These are phyloP conservation scores for Meyerozyma carpophila DNA, from an alignment of 1,139 yeast species.

Conservation along the genomic window DNA sequence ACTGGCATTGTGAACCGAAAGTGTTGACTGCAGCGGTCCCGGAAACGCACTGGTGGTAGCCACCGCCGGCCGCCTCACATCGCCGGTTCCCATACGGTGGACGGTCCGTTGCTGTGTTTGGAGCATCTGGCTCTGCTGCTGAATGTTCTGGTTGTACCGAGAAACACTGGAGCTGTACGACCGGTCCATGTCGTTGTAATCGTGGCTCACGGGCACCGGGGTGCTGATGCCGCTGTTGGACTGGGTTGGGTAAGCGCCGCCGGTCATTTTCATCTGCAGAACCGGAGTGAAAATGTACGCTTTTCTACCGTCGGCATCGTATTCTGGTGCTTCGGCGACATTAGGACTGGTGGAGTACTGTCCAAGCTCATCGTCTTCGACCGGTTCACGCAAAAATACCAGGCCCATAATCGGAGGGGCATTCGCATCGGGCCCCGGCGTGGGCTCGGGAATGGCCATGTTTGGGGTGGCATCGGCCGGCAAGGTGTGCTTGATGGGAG, in stretches of 20 bases:
- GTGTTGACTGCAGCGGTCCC: constrained; percentile 1
- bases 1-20: constrained; percentile 9
- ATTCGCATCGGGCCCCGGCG: constrained; percentile 61
- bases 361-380: constrained; percentile 73
- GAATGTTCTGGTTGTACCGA: constrained; percentile 13
- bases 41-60: constrained; percentile 15
- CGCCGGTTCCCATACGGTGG: constrained; percentile 13
- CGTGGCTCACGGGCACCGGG: constrained; percentile 19
- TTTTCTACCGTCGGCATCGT: constrained; percentile 47
- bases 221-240: constrained; percentile 28
- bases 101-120: constrained; percentile 22
- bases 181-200: constrained; percentile 14
- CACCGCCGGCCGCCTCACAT: constrained; percentile 20
- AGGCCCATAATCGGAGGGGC: constrained; percentile 95
- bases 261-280: constrained; percentile 31
- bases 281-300: constrained; percentile 45
- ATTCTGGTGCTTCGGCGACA: constrained; percentile 51
- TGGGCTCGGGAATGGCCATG: constrained; percentile 80
- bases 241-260: constrained; percentile 1
- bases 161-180: constrained; percentile 13
- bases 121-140: constrained; percentile 13
- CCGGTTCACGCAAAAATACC: constrained; percentile 72
- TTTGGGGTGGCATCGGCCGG: constrained; percentile 66
- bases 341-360: constrained; percentile 55
- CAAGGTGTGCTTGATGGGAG: constrained; percentile 76